Conservation (phyloP, 352 stramenopile genomes). For the Globisporangium iwayamae region DNA sequence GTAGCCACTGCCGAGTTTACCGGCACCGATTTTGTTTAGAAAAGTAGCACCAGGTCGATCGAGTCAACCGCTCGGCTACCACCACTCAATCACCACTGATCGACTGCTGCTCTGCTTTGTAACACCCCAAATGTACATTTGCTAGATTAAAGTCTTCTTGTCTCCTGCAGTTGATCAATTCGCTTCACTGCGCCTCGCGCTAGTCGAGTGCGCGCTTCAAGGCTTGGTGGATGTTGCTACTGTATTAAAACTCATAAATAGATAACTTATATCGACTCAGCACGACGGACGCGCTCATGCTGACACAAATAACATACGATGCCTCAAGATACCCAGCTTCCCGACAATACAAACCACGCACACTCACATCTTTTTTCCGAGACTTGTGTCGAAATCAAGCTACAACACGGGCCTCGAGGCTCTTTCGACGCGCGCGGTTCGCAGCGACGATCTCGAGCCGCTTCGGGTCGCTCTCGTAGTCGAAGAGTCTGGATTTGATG, state of each 20-base stretch:
- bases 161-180: neutral
- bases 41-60: neutral
- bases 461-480: constrained; percentile 20
- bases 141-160: too few relatives aligned
- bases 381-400: neutral
- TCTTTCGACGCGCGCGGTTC: constrained; percentile 19
- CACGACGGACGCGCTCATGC: constrained; percentile 2
- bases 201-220: neutral
- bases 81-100: neutral
- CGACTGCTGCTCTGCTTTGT: too few relatives aligned
- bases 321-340: neutral
- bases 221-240: neutral
- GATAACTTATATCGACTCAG: constrained; percentile 12
- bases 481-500: constrained; percentile 19
- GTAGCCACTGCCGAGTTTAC: neutral
- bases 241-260: constrained; percentile 11
- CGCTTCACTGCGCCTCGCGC: neutral
- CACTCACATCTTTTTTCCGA: too few relatives aligned
- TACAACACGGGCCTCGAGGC: neutral
- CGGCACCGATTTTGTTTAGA: neutral
- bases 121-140: too few relatives aligned
- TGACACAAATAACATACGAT: neutral
- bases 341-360: neutral
- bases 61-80: too few relatives aligned
- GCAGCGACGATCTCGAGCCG: constrained; percentile 19